Percentiles rank a stretch among this genome's conserved stretches.
Evolutionary conservation across 2,329 filamentous ascomycete genomes (phyloP).

Genomic region (Geosmithia putterillii): DNA sequence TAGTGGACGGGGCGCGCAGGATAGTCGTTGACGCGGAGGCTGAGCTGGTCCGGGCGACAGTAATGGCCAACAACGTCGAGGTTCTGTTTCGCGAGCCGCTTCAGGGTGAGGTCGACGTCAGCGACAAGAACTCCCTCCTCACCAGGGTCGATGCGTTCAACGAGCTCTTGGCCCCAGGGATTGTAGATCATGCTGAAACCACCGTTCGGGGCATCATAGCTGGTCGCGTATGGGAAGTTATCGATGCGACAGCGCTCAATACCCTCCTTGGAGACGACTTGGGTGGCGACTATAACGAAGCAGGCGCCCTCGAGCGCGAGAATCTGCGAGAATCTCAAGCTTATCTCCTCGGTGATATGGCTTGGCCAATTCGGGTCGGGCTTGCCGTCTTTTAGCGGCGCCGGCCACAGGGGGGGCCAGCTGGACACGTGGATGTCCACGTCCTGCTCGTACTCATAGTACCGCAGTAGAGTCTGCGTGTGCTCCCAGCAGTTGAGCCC

Average conservation of each 20-base stretch:
- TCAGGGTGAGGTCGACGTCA: slow-evolving; percentile 7
- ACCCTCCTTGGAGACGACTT: slow-evolving; percentile 29
- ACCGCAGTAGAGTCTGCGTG: slow-evolving; percentile 34
- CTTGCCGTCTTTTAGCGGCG: slow-evolving; percentile 15
- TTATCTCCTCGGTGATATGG: slow-evolving; percentile 16
- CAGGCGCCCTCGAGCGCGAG: slow-evolving; percentile 43
- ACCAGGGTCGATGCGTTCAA: slow-evolving; percentile 11
- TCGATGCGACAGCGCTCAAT: slow-evolving; percentile 14
- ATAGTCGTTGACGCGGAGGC: slow-evolving; percentile 18
- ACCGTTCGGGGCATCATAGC: slow-evolving; percentile 10
- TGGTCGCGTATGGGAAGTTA: slow-evolving; percentile 21
- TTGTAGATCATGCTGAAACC: slow-evolving; percentile 17
- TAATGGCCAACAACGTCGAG: slow-evolving; percentile 21
- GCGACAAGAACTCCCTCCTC: slow-evolving; percentile 22
- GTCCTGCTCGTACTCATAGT: slow-evolving; percentile 26
- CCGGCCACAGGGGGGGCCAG: slow-evolving; percentile 23
- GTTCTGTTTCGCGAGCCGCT: slow-evolving; percentile 19
- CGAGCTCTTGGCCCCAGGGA: slow-evolving; percentile 14
- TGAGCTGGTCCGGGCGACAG: slow-evolving; percentile 22
- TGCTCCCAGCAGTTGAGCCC: slow-evolving; percentile 38
- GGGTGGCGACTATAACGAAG: slow-evolving; percentile 40
- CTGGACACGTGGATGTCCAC: slow-evolving; percentile 33
- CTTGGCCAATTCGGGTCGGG: slow-evolving; percentile 8
- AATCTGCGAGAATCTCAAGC: slow-evolving; percentile 30
- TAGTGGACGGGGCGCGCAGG: slow-evolving; percentile 1